Evolutionary conservation across 306 rosid genomes (phyloP).

Genomic region (Parietaria judaica): DNA sequence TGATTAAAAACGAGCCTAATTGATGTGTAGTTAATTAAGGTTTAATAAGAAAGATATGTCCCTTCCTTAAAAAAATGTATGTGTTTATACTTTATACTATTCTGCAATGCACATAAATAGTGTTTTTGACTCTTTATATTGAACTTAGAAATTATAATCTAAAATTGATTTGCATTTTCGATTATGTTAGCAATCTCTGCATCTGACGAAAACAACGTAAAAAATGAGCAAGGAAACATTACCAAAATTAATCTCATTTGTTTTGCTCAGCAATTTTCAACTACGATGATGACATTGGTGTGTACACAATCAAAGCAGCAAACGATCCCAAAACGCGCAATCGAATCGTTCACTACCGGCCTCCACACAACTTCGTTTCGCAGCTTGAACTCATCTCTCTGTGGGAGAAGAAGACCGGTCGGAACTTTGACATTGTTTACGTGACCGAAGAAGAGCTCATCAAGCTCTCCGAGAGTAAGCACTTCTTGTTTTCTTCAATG

Average conservation of each 20-base stretch:
- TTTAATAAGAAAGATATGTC: no score
- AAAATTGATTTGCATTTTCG: no score
- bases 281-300: slow-evolving; percentile 34
- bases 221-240: no score
- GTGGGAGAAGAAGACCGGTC: slow-evolving; percentile 32
- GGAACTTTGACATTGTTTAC: slow-evolving; percentile 2
- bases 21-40: no score
- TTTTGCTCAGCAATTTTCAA: slow-evolving; percentile 23
- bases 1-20: neutral
- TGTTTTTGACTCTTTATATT: no score
- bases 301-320: slow-evolving; percentile 39
- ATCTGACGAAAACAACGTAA: no score
- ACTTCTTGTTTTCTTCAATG: neutral
- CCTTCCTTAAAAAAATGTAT: no score
- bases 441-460: slow-evolving; percentile 20
- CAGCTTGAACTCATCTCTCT: slow-evolving; percentile 32
- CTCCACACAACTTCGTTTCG: slow-evolving; percentile 19
- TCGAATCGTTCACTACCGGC: slow-evolving; percentile 23
- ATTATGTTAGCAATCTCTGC: no score
- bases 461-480: slow-evolving; percentile 27
- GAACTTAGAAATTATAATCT: no score
- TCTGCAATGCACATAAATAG: no score
- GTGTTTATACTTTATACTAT: no score
- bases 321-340: slow-evolving; percentile 34
- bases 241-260: neutral